Evolutionary conservation across 2,329 filamentous ascomycete genomes (phyloP).

Genomic region (Cordyceps fumosorosea): DNA sequence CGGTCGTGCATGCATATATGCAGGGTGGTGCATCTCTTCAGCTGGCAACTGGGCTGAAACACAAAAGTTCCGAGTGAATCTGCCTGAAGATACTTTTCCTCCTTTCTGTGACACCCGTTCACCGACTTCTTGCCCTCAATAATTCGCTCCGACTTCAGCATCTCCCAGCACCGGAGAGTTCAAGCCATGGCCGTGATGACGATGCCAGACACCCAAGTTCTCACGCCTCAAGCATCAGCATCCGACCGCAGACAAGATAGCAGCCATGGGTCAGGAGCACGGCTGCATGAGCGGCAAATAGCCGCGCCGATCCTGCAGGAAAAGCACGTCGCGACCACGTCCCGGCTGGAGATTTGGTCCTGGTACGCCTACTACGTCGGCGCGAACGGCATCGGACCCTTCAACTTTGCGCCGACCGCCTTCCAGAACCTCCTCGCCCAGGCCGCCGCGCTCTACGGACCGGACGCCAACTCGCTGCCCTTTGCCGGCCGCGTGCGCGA

Average conservation of each 20-base stretch:
- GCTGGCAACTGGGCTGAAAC: background rate
- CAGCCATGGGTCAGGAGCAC: too few species aligned
- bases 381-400: conserved; percentile 37
- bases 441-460: too few species aligned
- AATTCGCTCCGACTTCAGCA: background rate
- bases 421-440: too few species aligned
- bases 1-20: background rate
- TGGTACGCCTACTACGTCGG: conserved; percentile 52
- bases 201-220: background rate
- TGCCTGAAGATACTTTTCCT: background rate
- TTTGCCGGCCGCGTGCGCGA: conserved; percentile 31
- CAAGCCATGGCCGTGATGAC: background rate
- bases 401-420: too few species aligned
- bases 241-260: background rate
- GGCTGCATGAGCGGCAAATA: too few species aligned
- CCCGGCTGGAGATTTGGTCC: conserved; percentile 8
- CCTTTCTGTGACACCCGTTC: background rate
- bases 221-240: background rate
- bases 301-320: background rate
- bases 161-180: background rate
- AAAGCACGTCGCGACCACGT: background rate
- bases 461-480: conserved; percentile 36
- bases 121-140: background rate
- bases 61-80: background rate
- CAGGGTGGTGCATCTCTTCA: background rate